Conservation (phyloP, 2,329 filamentous ascomycete species). For the Chrysosphaeria jannelii region DNA sequence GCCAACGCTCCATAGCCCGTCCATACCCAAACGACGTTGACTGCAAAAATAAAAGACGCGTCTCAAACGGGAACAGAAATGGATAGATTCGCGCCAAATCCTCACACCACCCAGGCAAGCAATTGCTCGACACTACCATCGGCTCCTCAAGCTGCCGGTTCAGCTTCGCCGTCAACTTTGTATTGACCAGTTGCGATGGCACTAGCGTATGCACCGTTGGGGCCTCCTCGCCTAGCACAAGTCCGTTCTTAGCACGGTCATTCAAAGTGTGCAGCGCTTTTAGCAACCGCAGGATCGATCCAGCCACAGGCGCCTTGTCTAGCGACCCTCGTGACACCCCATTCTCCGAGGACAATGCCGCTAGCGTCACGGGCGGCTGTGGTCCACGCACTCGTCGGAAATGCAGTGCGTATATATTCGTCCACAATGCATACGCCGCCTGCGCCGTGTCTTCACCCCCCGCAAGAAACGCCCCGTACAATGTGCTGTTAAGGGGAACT, state of each 20-base stretch:
- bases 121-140: conserved; percentile 87
- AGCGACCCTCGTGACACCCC: conserved; percentile 45
- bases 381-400: conserved; percentile 69
- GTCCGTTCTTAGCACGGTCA: conserved; percentile 69
- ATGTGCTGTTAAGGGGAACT: conserved; percentile 74
- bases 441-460: conserved; percentile 32
- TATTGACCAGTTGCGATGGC: conserved; percentile 86
- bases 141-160: conserved; percentile 93
- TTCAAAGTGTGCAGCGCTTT: conserved; percentile 83
- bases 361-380: conserved; percentile 35
- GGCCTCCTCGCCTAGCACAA: conserved; percentile 45
- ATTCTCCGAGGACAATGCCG: no score
- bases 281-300: conserved; percentile 62
- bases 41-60: conserved; percentile 81
- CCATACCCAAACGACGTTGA: conserved; percentile 97
- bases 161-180: conserved; percentile 88
- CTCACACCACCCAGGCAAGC: conserved; percentile 83
- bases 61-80: conserved; percentile 95
- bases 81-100: conserved; percentile 81
- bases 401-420: conserved; percentile 65
- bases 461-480: conserved; percentile 84
- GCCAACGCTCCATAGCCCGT: conserved; percentile 90
- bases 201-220: conserved; percentile 52
- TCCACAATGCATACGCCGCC: conserved; percentile 57
- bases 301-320: conserved; percentile 54